phyloP scores from a whole-genome alignment of 306 rosid species.

The Pyrus pyrifolia region DNA sequence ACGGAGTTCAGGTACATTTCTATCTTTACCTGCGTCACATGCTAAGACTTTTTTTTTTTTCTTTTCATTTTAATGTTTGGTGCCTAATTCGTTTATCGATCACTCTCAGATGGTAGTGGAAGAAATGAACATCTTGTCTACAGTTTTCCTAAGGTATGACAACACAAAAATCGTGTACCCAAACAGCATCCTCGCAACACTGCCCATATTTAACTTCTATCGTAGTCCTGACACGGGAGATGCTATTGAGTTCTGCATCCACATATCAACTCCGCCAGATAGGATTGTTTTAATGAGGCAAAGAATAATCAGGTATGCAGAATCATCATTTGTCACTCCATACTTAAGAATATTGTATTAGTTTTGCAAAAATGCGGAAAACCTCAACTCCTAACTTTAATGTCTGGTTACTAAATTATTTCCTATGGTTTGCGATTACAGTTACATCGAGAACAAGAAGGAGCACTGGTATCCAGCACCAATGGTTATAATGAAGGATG shows the following conservation, averaged over 20 bases:
- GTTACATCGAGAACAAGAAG: constrained; percentile 71
- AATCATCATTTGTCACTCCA: background rate
- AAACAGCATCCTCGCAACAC: constrained; percentile 64
- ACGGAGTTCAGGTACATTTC: constrained; percentile 56
- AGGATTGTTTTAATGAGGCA: constrained; percentile 51
- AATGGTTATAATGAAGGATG: constrained; percentile 50
- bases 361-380: background rate
- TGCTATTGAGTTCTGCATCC: constrained; percentile 61
- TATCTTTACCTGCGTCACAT: background rate
- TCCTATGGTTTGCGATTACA: constrained; percentile 25
- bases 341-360: background rate
- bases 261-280: constrained; percentile 71
- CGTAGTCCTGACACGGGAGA: constrained; percentile 96
- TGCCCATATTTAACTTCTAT: constrained; percentile 64
- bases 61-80: background rate
- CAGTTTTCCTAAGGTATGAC: constrained; percentile 73
- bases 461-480: constrained; percentile 84
- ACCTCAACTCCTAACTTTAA: background rate
- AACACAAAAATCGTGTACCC: constrained; percentile 56
- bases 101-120: constrained; percentile 85
- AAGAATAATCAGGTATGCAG: constrained; percentile 52
- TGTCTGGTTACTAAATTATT: background rate
- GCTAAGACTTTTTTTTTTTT: too few relatives aligned
- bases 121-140: constrained; percentile 95
- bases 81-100: constrained; percentile 16